Evolutionary conservation across 345 rosid genomes (phyloP).

Genomic region (Arabis hirsuta): DNA sequence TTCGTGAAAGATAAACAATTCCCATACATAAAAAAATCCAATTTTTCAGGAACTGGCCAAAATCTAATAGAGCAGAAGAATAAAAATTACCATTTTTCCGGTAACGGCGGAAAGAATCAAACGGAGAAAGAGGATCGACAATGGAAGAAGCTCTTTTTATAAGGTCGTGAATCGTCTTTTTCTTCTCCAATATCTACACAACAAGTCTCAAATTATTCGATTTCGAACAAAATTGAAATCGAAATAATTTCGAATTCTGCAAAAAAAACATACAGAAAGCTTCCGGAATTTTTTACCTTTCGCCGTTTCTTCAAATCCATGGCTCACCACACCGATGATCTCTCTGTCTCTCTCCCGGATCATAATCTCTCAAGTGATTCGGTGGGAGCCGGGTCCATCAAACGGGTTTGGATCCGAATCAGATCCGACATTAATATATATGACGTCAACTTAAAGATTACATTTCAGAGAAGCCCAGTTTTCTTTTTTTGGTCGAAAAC

Average conservation of each 20-base stretch:
- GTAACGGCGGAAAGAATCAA: conserved; percentile 61
- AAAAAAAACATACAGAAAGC: conserved; percentile 42
- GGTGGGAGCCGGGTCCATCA: conserved; percentile 24
- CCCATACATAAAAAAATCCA: background rate
- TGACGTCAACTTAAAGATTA: background rate
- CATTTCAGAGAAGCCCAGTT: background rate
- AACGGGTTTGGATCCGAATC: conserved; percentile 23
- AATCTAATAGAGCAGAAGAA: background rate
- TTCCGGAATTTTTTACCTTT: conserved; percentile 42
- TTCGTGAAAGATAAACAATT: background rate
- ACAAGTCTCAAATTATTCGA: background rate
- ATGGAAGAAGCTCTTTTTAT: conserved; percentile 66
- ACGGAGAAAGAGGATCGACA: conserved; percentile 64
- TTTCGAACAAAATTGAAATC: background rate
- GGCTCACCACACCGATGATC: conserved; percentile 29
- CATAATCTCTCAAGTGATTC: conserved; percentile 4
- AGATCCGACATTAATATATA: background rate
- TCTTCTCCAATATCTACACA: conserved; percentile 68
- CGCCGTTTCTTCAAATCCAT: conserved; percentile 55
- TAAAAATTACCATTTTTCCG: conserved; percentile 54
- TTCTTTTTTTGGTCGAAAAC: too few relatives aligned
- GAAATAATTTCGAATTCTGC: background rate
- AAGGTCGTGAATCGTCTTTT: conserved; percentile 59
- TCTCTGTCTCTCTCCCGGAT: background rate
- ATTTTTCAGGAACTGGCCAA: background rate